Base-by-base conservation (phyloP, 1,284 basidiomycete genomes). In the Heterobasidion irregulare region DNA sequence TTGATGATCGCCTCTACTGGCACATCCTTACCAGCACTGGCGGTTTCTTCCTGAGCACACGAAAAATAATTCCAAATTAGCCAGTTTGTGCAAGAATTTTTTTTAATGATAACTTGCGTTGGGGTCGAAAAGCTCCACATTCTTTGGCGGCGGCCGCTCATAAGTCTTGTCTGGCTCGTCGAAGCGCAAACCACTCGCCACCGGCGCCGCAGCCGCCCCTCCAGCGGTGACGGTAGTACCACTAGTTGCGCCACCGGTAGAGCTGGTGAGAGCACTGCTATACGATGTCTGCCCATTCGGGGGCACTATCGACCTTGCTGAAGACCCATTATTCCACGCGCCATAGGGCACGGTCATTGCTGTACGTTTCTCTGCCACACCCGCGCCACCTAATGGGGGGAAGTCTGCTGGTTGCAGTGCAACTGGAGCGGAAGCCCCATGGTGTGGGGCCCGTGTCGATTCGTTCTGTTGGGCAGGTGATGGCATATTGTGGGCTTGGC, bases 401-500 rank as follows among this genome's bases (percentile, higher is more conserved):
- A 90, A 90, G 67, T 90, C 87, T 0, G 74, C 81, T 7, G 83
- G 68, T 52, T 85, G 83, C 43, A 82, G 72, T 15, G 72, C 65
- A 1, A 72, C 67, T 49, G 77, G 74, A 2, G 61, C 54, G 50
- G 65, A 33, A 65, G 64, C 56, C 53, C 57, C 15, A 47, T 56
- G 15, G 56, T 54, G 54, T 8, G 61, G 63, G 45, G 62, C 66
- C 15, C 59, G 53, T 7, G 58, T 66, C 19, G 60, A 64, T 36
- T 64, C 65, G 56, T 72, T 69, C 53, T 76, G 70, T 12, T 70
- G 69, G 10, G 76, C 72, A 1, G 75, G 73, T 69, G 73, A 73
- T 8, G 66, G 73, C 41, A 16, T 13, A 16, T 16, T 16, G 8
- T 44, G 41, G 41, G 12, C 16, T 3, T 44, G 12, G 16, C 16